Conservation (phyloP, 495 filamentous ascomycete genomes). For the Chlorociboria aeruginascens region DNA sequence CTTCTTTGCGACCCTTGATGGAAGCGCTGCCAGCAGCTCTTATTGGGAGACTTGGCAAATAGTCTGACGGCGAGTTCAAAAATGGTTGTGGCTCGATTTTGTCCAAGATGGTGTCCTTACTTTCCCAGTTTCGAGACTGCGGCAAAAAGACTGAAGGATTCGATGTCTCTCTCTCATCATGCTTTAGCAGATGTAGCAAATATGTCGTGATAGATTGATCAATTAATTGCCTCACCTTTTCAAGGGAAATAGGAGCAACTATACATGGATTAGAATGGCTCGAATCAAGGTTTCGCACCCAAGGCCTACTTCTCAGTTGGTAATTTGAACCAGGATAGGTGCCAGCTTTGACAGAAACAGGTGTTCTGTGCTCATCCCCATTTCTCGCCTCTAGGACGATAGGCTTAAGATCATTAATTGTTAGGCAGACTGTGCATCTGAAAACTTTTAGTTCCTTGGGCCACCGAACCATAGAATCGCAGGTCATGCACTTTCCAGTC, state of each 20-base stretch:
- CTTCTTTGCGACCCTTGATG: background rate
- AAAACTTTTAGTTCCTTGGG: constrained; percentile 65
- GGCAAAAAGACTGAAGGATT: background rate
- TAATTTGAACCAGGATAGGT: background rate
- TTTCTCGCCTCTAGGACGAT: constrained; percentile 11
- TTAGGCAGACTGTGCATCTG: constrained; percentile 76
- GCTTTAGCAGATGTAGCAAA: constrained; percentile 24
- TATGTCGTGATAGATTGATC: constrained; percentile 41
- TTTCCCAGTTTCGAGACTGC: background rate
- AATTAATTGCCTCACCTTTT: constrained; percentile 37
- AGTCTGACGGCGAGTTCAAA: background rate
- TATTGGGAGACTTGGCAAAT: background rate
- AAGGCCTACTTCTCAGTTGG: constrained; percentile 1
- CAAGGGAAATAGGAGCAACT: constrained; percentile 28
- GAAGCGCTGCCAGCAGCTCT: background rate
- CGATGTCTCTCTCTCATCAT: constrained; percentile 4
- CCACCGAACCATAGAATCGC: constrained; percentile 72
- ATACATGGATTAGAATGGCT: background rate
- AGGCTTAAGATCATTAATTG: constrained; percentile 70
- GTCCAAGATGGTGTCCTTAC: background rate
- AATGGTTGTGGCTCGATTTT: background rate
- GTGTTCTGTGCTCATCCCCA: constrained; percentile 13
- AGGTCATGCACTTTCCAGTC: constrained; percentile 74
- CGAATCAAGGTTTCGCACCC: too few species aligned
- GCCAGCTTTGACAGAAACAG: constrained; percentile 1